Evolutionary conservation across 805 yeast species (phyloP), one percentile per base, ranked within the genome.

Genomic region (Cyberlindnera sargentensis): DNA sequence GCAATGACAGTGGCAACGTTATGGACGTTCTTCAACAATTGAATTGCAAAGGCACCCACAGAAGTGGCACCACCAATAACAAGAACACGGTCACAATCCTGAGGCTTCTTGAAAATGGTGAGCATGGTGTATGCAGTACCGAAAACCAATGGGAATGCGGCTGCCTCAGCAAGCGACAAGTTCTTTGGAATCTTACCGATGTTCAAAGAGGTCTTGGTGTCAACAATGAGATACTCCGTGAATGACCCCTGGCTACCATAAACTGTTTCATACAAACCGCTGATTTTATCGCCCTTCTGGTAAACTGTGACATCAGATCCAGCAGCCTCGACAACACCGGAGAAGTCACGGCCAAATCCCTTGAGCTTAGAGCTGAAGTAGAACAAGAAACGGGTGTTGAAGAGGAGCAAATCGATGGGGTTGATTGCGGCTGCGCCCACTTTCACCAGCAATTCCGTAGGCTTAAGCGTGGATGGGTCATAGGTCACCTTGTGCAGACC

Each of bases 51-150:
- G 28, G 70, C 57, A 24, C 90, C 89, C 11, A 83, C 89, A 10
- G 81, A 64, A 1, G 95, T 79, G 7, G 84, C 80, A 26, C 84
- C 91, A 33, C 95, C 95, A 38, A 84, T 65, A 23, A 86, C 71
- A 39, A 84, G 66, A 4, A 83, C 75, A 45, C 70, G 73, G 5
- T 77, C 66, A 11, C 65, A 62, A 8, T 67, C 66, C 33, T 64
- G 66, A 23, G 75, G 62, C 31, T 62, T 58, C 44, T 68, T 66
- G 3, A 58, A 57, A 27, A 53, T 50, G 6, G 54, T 46, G 7
- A 58, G 56, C 29, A 73, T 58, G 40, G 70, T 57, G 49, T 56
- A 70, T 1, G 91, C 90, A 4, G 95, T 82, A 20, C 78, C 76
- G 50, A 73, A 76, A 0, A 77, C 81, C 49, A 82, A 62, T 0